Conservation (phyloP, 345 rosid species). For the Gossypioides kirkii region DNA sequence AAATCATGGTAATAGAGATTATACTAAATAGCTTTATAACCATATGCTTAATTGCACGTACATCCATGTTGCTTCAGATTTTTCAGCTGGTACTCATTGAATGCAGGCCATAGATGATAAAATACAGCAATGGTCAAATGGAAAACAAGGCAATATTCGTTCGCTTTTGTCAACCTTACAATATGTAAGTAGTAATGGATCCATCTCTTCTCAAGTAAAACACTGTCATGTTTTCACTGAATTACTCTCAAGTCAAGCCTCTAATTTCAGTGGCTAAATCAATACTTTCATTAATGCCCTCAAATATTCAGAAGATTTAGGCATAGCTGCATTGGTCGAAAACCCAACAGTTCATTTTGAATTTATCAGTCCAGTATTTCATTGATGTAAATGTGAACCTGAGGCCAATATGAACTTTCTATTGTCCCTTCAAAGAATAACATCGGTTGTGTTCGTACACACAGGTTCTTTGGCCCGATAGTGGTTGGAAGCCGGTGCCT, state of each 20-base stretch:
- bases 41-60: neutral
- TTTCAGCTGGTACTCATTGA: conserved; percentile 1
- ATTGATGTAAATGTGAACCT: neutral
- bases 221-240: neutral
- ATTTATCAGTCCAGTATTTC: neutral
- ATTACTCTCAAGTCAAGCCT: too few relatives aligned
- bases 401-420: conserved; percentile 2
- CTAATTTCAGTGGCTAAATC: too few relatives aligned
- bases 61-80: neutral
- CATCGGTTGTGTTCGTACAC: neutral
- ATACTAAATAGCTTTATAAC: neutral
- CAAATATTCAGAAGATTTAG: neutral
- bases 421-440: neutral
- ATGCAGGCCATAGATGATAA: conserved; percentile 58
- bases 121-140: conserved; percentile 69
- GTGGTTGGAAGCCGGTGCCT: conserved; percentile 89
- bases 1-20: conserved; percentile 40
- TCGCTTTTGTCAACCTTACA: conserved; percentile 89
- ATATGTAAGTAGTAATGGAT: conserved; percentile 49
- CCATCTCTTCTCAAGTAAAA: neutral
- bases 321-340: neutral
- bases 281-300: neutral
- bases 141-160: conserved; percentile 84
- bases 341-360: neutral
- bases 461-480: conserved; percentile 83